These are phyloP conservation scores for Sherardia arvensis DNA, from an alignment of 257 asterid species.

Conservation along the genomic window DNA sequence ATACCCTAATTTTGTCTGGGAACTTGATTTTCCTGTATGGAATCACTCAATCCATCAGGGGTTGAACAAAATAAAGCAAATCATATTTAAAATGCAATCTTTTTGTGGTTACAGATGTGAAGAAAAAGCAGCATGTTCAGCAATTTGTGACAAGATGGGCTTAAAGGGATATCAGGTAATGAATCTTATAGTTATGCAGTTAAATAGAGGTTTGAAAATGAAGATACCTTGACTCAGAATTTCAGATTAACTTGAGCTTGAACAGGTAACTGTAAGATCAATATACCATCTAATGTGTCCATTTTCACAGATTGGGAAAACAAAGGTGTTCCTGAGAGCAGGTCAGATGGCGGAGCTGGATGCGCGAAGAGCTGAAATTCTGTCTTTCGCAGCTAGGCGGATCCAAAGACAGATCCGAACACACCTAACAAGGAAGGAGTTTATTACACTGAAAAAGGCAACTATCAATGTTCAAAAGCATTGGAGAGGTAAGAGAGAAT, in stretches of 20 bases:
- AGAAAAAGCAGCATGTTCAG: slow-evolving; percentile 74
- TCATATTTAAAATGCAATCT: neutral
- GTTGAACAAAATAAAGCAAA: neutral
- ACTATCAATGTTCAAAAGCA: slow-evolving; percentile 54
- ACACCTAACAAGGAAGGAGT: slow-evolving; percentile 65
- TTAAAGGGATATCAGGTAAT: slow-evolving; percentile 82
- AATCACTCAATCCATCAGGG: neutral
- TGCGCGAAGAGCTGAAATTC: slow-evolving; percentile 81
- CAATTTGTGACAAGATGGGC: slow-evolving; percentile 72
- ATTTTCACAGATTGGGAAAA: slow-evolving; percentile 66
- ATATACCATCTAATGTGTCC: slow-evolving; percentile 1
- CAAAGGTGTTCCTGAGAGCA: slow-evolving; percentile 91
- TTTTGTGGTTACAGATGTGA: slow-evolving; percentile 44
- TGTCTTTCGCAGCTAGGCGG: slow-evolving; percentile 66
- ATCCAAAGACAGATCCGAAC: slow-evolving; percentile 88
- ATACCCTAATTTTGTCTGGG: neutral
- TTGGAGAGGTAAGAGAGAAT: slow-evolving; percentile 64
- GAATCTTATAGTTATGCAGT: neutral
- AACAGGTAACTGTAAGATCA: neutral
- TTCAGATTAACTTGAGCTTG: neutral
- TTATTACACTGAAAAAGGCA: slow-evolving; percentile 53
- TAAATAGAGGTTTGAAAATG: slow-evolving; percentile 2
- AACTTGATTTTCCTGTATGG: neutral
- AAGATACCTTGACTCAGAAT: slow-evolving; percentile 11
- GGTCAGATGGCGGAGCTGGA: slow-evolving; percentile 98